These are phyloP conservation scores for Metschnikowia chrysomelidarum DNA, from an alignment of 805 yeast genomes.

Conservation along the genomic window DNA sequence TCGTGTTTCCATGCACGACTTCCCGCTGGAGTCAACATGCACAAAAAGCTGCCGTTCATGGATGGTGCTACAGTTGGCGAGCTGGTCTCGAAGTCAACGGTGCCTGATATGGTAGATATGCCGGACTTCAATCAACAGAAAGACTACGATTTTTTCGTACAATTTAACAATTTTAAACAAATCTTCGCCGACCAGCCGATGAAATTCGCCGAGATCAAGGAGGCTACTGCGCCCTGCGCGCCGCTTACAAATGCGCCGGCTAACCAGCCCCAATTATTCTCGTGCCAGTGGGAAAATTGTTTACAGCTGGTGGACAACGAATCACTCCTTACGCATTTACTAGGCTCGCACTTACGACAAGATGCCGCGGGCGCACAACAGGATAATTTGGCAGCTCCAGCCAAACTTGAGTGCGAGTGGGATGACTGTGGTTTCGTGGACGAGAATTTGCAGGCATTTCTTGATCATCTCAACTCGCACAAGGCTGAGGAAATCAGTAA, in stretches of 20 bases:
- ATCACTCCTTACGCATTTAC: slow-evolving; percentile 32
- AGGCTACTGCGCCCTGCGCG: slow-evolving; percentile 1
- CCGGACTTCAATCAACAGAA: slow-evolving; percentile 16
- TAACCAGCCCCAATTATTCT: slow-evolving; percentile 7
- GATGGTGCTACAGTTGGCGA: neutral
- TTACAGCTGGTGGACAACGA: slow-evolving; percentile 35
- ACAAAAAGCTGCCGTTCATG: neutral
- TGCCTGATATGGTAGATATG: neutral
- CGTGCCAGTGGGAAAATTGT: slow-evolving; percentile 75
- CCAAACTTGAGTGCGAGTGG: slow-evolving; percentile 67
- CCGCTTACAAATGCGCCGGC: neutral
- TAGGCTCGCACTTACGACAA: slow-evolving; percentile 51
- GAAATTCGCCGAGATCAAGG: slow-evolving; percentile 2
- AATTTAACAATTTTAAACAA: slow-evolving; percentile 32
- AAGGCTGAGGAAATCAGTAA: slow-evolving; percentile 11
- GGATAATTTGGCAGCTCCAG: slow-evolving; percentile 2
- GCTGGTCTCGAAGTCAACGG: neutral
- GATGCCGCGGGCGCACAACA: slow-evolving; percentile 33
- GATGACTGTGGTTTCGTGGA: slow-evolving; percentile 61
- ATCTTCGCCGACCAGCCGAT: slow-evolving; percentile 8
- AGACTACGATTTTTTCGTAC: slow-evolving; percentile 39
- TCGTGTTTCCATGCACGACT: slow-evolving; percentile 46
- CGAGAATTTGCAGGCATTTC: slow-evolving; percentile 49
- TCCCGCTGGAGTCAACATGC: slow-evolving; percentile 22
- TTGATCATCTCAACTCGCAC: slow-evolving; percentile 50